These are phyloP conservation scores for Cucumis cinereus DNA, from an alignment of 306 rosid species.

Conservation along the genomic window DNA sequence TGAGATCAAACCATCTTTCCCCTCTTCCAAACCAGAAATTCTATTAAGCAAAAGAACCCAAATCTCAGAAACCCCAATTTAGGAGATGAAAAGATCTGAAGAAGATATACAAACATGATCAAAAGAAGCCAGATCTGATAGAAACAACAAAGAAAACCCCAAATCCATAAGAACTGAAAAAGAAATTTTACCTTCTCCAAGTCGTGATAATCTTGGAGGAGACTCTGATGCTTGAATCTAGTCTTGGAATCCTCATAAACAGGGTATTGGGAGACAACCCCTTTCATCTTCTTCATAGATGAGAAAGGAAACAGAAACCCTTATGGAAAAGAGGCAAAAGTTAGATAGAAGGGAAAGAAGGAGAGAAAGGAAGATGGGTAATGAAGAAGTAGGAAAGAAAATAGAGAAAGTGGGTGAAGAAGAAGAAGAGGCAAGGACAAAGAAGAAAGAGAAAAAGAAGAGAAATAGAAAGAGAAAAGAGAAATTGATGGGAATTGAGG, in stretches of 20 bases:
- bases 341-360: not conserved
- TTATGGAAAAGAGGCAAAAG: conserved; percentile 8
- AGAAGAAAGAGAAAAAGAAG: conserved; percentile 18
- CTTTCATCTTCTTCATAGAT: conserved; percentile 81
- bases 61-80: conserved; percentile 10
- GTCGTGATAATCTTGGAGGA: conserved; percentile 72
- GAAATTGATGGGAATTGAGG: conserved; percentile 8
- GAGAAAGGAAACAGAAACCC: conserved; percentile 13
- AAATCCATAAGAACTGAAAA: conserved; percentile 9
- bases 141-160: conserved; percentile 11
- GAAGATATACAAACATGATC: conserved; percentile 5
- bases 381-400: not conserved
- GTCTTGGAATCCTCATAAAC: conserved; percentile 39
- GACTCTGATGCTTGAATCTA: conserved; percentile 63
- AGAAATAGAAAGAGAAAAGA: not conserved
- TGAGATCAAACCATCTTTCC: not conserved
- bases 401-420: not conserved
- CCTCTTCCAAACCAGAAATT: not conserved
- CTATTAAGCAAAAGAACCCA: not conserved
- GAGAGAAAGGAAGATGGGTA: conserved; percentile 13
- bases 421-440: conserved; percentile 5
- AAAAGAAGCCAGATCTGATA: conserved; percentile 32
- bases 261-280: conserved; percentile 24
- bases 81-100: not conserved
- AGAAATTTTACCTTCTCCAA: conserved; percentile 43